Evolutionary conservation across 805 yeast genomes (phyloP).

Genomic region (Spathaspora boniae): DNA sequence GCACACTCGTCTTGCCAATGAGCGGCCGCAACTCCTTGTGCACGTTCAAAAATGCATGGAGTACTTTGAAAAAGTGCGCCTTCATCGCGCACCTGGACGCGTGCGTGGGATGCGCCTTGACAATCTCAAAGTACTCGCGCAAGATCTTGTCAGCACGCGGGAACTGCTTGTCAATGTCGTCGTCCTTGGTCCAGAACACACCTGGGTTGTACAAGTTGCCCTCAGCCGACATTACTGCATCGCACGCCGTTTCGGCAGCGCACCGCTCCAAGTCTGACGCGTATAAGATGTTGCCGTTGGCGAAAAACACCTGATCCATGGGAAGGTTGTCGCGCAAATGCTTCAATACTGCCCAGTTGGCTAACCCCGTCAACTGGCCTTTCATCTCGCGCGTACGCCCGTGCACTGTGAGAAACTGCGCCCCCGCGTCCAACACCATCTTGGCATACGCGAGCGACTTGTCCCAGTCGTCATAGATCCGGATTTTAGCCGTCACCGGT

Average conservation of each 20-base stretch:
- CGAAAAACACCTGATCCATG: conserved; percentile 77
- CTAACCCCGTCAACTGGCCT: conserved; percentile 93
- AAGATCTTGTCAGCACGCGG: conserved; percentile 83
- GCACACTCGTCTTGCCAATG: conserved; percentile 54
- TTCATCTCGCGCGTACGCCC: conserved; percentile 97
- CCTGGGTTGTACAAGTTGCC: conserved; percentile 94
- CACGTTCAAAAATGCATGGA: conserved; percentile 73
- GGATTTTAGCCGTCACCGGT: conserved; percentile 94
- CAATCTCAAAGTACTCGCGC: conserved; percentile 86
- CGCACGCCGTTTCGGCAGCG: conserved; percentile 59
- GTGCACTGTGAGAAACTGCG: conserved; percentile 91
- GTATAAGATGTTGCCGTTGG: conserved; percentile 93
- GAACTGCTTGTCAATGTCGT: conserved; percentile 59
- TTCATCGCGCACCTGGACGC: conserved; percentile 86
- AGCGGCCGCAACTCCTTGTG: conserved; percentile 77
- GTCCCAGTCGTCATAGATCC: conserved; percentile 81
- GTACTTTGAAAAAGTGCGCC: conserved; percentile 83
- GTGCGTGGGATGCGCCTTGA: conserved; percentile 53
- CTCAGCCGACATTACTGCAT: conserved; percentile 97
- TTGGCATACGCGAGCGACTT: conserved; percentile 84
- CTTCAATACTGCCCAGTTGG: conserved; percentile 82
- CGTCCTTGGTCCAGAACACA: conserved; percentile 58
- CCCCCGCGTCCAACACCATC: conserved; percentile 89
- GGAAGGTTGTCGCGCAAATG: conserved; percentile 78
- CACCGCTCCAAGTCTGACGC: conserved; percentile 80